Base-by-base conservation (phyloP, 805 yeast species). In the Kazachstania bromeliacearum region DNA sequence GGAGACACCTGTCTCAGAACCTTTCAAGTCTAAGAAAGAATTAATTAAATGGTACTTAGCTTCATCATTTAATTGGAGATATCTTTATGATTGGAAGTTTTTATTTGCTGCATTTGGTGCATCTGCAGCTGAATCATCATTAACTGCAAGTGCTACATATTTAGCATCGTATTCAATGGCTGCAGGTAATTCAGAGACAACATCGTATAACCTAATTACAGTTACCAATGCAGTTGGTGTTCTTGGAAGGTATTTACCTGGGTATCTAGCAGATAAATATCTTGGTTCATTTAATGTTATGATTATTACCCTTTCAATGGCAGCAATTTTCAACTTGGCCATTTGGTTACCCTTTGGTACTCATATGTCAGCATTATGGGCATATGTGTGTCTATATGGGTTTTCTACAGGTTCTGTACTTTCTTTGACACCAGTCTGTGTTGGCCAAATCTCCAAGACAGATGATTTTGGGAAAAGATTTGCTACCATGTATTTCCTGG, bases 361-460 rank as follows among this genome's bases (percentile, higher is more conserved):
- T 40, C 57, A 43, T 36, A 41, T 47, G 12, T 59, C 45, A 14
- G 69, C 51, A 6, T 52, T 59, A 30, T 69, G 63, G 53, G 69
- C 67, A 2, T 75, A 71, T 49, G 63, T 38, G 53, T 62, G 38
- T 55, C 64, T 71, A 4, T 75, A 68, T 50, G 84, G 84, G 0
- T 67, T 76, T 38, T 60, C 69, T 33, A 65, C 77, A 4, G 73
- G 79, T 4, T 67, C 80, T 0, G 70, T 75, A 3, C 59, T 76
- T 33, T 67, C 80, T 3, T 48, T 76, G 31, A 68, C 75, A 12
- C 81, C 82, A 2, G 75, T 72, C 3, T 71, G 80, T 45, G 62
- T 73, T 25, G 79, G 77, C 1, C 75, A 71, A 35, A 72, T 77
- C 24, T 72, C 79, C 13, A 67, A 69, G 35, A 67, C 71, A 2